Conservation (phyloP, 78 protist genomes). For the Diacronema lutheri region DNA sequence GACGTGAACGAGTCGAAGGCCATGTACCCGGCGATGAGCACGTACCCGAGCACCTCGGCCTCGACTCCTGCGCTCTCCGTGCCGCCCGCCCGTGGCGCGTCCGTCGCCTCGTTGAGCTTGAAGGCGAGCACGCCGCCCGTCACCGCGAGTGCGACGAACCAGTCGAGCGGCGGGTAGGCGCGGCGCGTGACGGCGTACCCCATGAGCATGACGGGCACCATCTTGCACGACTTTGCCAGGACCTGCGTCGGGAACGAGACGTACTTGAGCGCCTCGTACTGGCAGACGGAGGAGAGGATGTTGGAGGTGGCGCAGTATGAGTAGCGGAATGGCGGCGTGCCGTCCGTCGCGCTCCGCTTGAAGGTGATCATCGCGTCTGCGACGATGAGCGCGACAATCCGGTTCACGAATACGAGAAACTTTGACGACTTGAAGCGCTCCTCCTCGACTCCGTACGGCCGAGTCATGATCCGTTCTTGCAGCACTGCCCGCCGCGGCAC, state of each 20-base stretch:
- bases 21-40: slow-evolving; percentile 17
- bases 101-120: neutral
- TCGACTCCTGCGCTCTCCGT: neutral
- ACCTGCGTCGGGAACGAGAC: slow-evolving; percentile 62
- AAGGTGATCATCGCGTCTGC: neutral
- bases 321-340: neutral
- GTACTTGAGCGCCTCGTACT: slow-evolving; percentile 31
- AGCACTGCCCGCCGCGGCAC: neutral
- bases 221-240: slow-evolving; percentile 60
- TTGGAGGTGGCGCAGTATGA: neutral
- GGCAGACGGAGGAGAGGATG: neutral
- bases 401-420: slow-evolving; percentile 16
- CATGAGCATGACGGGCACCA: slow-evolving; percentile 47
- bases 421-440: neutral
- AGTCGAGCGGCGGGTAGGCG: slow-evolving; percentile 7
- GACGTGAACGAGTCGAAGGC: slow-evolving; percentile 47
- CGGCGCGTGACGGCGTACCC: slow-evolving; percentile 10
- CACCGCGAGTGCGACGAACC: neutral
- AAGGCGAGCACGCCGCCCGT: slow-evolving; percentile 33
- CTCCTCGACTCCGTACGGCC: neutral
- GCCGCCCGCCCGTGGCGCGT: neutral
- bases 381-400: neutral
- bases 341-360: neutral
- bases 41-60: neutral
- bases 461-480: slow-evolving; percentile 14